Base-by-base conservation (phyloP, 148 eudicot genomes). In the Cornus controversa region DNA sequence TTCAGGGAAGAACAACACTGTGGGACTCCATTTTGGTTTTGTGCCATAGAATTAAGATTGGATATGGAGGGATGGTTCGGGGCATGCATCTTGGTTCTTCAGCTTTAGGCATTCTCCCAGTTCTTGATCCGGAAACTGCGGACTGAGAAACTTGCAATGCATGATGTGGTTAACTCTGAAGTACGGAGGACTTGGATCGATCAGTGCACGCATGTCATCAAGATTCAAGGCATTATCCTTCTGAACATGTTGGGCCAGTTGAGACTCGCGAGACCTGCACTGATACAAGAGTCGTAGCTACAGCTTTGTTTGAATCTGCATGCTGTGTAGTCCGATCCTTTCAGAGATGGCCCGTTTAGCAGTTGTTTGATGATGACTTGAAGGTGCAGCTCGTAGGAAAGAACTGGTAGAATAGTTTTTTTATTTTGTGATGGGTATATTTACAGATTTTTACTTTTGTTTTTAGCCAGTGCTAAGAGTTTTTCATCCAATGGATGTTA, bases 1-100 rank as follows among this genome's bases (percentile, higher is more conserved):
- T 82, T 60, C 94, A 96, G 99, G 99, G 99, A 72, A 88, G 99
- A 86, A 90, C 95, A 6, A 93, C 99, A 23, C 84, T 96, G 22
- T 96, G 99, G 99, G 95, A 96, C 80, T 90, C 99, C 34, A 89
- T 93, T 78, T 79, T 96, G 90, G 90, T 96, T 42, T 77, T 96
- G 60, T 93, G 94, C 84, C 81, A 93, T 76, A 89, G 90, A 82
- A 91, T 96, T 67, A 91, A 90, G 77, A 81, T 71, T 22, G 78
- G 83, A 25, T 88, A 89, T 64, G 92, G 92, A 66, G 98, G 94
- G 75, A 71, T 93, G 78, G 88, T 93, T 58, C 90, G 92, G 73
- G 99, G 99, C 65, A 85, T 90, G 80, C 97, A 93, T 83, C 94
- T 96, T 72, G 93, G 94, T 74, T 93, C 99, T 29, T 88, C 98